Evolutionary conservation across 2,329 filamentous ascomycete species (phyloP), one percentile per base, ranked within the genome.

Genomic region (Penicillium sp.): DNA sequence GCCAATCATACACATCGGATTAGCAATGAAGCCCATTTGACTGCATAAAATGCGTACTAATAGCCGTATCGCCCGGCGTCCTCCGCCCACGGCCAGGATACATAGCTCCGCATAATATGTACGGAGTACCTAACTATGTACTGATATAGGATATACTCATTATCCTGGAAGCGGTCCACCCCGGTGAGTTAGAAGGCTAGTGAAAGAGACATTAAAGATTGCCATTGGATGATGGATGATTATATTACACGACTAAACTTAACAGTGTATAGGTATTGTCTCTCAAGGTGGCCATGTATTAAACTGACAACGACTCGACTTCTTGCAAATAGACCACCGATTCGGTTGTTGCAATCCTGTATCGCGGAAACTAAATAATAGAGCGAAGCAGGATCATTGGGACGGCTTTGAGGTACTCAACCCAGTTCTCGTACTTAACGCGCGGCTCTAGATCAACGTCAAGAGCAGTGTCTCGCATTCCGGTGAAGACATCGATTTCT

Each of bases 351-450:
- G 11, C 18, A 16, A 21, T 3, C 7, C 14, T 42, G n/a, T 12
- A 20, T n/a, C 1, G 3, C 16, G 21, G 11, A 5, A 28, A 20
- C 20, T 48, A 57, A 24, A 28, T 23, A 1, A 57, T 26, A 11
- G 64, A 63, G 18, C 56, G 61, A 24, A 62, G 16, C 11, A 66
- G 30, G 21, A 59, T 57, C 61, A 62, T 49, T 1, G 64, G 64
- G 7, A 61, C 51, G 3, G 63, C 59, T 49, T 64, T 63, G 30
- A 63, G 51, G 59, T 58, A 65, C 8, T 51, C 60, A 9, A 62
- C 58, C 63, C 62, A 65, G 14, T 62, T 64, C 6, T 62, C 35
- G 53, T 66, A 66, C 33, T 62, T 62, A 9, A 61, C 49, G 53
- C 58, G 64, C 7, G 64, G 60, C 8, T 62, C 59, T 23, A 65